Percentiles rank a stretch among this genome's conserved stretches.
Conservation (phyloP, 2,329 filamentous ascomycete genomes). For the Atkinsonella hypoxylon region DNA sequence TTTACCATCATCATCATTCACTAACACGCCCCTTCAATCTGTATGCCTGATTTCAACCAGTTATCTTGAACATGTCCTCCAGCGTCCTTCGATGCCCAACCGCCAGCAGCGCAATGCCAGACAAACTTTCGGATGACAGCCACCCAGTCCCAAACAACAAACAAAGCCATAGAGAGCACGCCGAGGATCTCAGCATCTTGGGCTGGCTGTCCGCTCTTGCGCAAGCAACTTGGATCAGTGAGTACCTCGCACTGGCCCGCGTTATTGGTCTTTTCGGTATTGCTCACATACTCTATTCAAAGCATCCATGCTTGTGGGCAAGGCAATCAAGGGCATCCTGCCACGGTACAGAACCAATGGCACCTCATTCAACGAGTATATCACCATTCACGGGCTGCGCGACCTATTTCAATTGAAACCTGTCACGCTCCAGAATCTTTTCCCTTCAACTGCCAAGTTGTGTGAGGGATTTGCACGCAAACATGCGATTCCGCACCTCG, state of each 20-base stretch:
- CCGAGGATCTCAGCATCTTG: constrained; percentile 2
- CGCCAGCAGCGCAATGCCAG: neutral
- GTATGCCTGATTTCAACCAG: no score
- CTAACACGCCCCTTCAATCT: no score
- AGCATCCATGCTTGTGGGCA: neutral
- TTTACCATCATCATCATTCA: no score
- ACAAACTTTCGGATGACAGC: neutral
- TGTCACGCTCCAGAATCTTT: constrained; percentile 2
- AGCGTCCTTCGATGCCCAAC: neutral
- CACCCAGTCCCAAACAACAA: neutral
- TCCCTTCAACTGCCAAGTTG: neutral
- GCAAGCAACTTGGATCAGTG: constrained; percentile 3
- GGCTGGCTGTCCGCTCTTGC: constrained; percentile 2
- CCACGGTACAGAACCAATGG: neutral
- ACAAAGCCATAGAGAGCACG: neutral
- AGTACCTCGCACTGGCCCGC: neutral
- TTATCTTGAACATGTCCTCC: no score
- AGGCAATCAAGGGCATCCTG: neutral
- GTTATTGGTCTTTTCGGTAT: neutral
- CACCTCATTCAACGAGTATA: neutral
- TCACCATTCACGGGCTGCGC: constrained; percentile 3
- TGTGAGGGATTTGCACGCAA: constrained; percentile 2
- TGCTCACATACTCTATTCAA: neutral
- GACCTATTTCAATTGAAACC: constrained; percentile 2
- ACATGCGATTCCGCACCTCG: neutral